Evolutionary conservation across 129 eudicot genomes (phyloP).

Genomic region (Lonicera japonica): DNA sequence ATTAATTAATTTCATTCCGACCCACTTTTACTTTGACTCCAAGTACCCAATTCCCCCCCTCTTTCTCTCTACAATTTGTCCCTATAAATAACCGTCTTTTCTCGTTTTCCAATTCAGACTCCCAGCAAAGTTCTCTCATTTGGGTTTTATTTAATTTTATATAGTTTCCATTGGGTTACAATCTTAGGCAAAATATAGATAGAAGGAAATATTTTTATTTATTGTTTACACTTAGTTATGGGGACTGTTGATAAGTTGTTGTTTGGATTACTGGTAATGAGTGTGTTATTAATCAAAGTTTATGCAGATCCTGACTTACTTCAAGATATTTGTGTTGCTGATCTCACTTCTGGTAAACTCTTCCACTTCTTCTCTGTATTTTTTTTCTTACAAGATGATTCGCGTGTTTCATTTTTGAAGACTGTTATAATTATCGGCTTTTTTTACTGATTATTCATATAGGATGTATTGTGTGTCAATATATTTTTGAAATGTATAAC

Average conservation of each 20-base stretch:
- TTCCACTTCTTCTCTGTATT: background rate
- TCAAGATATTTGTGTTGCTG: conserved; percentile 74
- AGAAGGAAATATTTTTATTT: too few species aligned
- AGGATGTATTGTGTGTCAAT: too few species aligned
- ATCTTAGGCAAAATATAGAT: background rate
- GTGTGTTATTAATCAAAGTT: conserved; percentile 7
- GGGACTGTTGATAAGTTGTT: conserved; percentile 2
- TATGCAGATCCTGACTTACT: conserved; percentile 57
- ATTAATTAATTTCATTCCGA: background rate
- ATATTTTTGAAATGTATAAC: too few species aligned
- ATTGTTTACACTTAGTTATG: conserved; percentile 5
- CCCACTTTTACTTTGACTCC: conserved; percentile 1
- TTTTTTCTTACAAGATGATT: too few species aligned
- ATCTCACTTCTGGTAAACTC: conserved; percentile 59
- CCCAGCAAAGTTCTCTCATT: too few species aligned
- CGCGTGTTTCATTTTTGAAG: too few species aligned
- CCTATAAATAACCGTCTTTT: background rate
- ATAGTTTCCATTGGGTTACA: too few species aligned
- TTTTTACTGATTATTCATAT: too few species aligned
- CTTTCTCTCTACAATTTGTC: background rate
- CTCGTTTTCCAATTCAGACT: too few species aligned
- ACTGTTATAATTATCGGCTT: too few species aligned
- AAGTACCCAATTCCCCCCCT: background rate
- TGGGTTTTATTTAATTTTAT: too few species aligned
- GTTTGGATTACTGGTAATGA: conserved; percentile 1